phyloP scores from a whole-genome alignment of 306 rosid genomes.

The Prunus kanzakura region DNA sequence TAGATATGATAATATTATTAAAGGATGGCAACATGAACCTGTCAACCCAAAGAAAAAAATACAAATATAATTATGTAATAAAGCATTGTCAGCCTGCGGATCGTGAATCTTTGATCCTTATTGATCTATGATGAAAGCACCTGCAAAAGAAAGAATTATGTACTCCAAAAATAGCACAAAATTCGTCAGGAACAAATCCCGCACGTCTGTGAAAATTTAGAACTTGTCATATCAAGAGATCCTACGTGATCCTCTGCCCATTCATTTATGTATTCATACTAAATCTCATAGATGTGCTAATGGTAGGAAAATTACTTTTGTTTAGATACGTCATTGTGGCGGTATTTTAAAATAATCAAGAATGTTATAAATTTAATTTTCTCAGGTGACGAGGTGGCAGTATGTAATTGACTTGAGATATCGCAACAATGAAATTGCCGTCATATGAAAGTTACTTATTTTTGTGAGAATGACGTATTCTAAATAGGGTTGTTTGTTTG shows the following conservation, averaged over 20 bases:
- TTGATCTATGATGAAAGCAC: not conserved
- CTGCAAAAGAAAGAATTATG: not conserved
- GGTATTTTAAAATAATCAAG: too few relatives aligned
- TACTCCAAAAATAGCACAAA: not conserved
- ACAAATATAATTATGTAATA: not conserved
- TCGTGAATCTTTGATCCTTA: not conserved
- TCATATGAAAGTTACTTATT: too few relatives aligned
- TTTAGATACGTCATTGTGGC: too few relatives aligned
- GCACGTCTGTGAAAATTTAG: not conserved
- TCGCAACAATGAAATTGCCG: accelerated
- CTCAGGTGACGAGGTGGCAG: accelerated
- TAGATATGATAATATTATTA: not conserved
- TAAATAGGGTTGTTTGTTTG: too few relatives aligned
- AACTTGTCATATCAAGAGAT: not conserved
- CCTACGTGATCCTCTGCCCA: not conserved
- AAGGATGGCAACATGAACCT: not conserved
- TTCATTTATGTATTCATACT: not conserved
- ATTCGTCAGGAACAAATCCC: not conserved
- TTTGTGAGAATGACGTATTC: too few relatives aligned
- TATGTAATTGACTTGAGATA: too few relatives aligned
- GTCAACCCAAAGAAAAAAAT: not conserved
- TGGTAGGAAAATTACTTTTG: too few relatives aligned
- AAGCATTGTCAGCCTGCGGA: not conserved
- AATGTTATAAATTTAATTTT: too few relatives aligned
- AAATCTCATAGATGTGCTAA: too few relatives aligned